Evolutionary conservation across 1,284 basidiomycete species (phyloP).

Genomic region (Ceratobasidium sp.): DNA sequence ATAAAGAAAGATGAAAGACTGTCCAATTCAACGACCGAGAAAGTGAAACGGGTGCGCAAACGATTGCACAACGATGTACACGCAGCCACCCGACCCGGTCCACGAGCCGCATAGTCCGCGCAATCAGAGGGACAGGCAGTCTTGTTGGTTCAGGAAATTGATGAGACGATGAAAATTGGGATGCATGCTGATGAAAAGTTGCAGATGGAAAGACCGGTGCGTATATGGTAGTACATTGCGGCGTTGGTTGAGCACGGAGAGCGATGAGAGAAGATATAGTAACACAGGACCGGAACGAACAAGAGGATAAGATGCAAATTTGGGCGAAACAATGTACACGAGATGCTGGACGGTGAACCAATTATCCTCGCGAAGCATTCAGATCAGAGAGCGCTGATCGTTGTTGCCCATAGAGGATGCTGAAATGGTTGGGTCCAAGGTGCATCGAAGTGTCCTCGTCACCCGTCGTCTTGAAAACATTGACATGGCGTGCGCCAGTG

Average conservation of each 20-base stretch:
- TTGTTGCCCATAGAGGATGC: slow-evolving; percentile 42
- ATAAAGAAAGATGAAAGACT: slow-evolving; percentile 36
- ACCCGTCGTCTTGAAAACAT: slow-evolving; percentile 38
- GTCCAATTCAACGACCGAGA: slow-evolving; percentile 43
- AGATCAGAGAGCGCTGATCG: slow-evolving; percentile 43
- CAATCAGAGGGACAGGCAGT: slow-evolving; percentile 39
- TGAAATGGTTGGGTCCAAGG: slow-evolving; percentile 37
- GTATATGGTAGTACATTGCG: slow-evolving; percentile 44
- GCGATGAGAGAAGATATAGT: slow-evolving; percentile 43
- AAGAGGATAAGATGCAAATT: slow-evolving; percentile 39
- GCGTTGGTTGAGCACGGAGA: slow-evolving; percentile 43
- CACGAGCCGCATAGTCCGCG: slow-evolving; percentile 39
- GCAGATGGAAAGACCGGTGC: slow-evolving; percentile 42
- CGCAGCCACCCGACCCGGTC: slow-evolving; percentile 22
- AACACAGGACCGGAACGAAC: slow-evolving; percentile 44
- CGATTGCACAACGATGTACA: slow-evolving; percentile 4
- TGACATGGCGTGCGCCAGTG: slow-evolving; percentile 51
- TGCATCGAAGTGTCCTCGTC: slow-evolving; percentile 44
- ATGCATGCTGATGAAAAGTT: slow-evolving; percentile 44
- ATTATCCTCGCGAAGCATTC: slow-evolving; percentile 35
- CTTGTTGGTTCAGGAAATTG: slow-evolving; percentile 41
- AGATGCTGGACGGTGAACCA: neutral
- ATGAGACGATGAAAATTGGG: slow-evolving; percentile 36
- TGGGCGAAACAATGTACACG: slow-evolving; percentile 25
- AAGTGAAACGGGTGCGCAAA: slow-evolving; percentile 24